A percentile compares a stretch with the other conserved stretches of the same genome.
These are phyloP conservation scores for Escallonia herrerae DNA, from an alignment of 129 eudicot genomes.

Conservation along the genomic window DNA sequence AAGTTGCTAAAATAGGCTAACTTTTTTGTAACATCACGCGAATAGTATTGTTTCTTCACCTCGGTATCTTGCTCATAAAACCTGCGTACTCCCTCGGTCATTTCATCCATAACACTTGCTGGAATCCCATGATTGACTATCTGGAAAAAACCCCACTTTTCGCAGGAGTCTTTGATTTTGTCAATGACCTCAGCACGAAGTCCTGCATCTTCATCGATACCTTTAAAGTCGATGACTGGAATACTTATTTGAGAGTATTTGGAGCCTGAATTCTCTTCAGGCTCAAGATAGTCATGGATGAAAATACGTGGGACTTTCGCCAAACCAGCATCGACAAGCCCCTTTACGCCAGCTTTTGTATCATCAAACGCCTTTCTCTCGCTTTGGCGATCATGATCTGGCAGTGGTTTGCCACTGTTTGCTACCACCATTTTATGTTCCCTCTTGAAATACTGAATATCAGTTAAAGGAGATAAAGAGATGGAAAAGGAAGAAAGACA, in stretches of 20 bases:
- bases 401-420: not conserved
- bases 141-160: slow-evolving; percentile 43
- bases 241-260: not conserved
- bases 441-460: too few relatives aligned
- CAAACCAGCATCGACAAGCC: slow-evolving; percentile 1
- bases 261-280: slow-evolving; percentile 8
- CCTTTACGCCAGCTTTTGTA: slow-evolving; percentile 15
- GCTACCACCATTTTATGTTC: not conserved
- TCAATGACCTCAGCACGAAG: slow-evolving; percentile 3
- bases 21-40: slow-evolving; percentile 7
- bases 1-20: slow-evolving; percentile 24
- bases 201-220: not conserved
- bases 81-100: slow-evolving; percentile 15
- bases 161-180: slow-evolving; percentile 22
- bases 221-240: slow-evolving; percentile 28
- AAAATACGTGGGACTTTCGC: slow-evolving; percentile 22
- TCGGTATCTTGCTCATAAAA: slow-evolving; percentile 30
- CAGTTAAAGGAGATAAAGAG: not conserved
- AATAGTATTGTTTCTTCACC: slow-evolving; percentile 29
- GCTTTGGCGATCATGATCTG: slow-evolving; percentile 1
- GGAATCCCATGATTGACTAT: slow-evolving; percentile 40
- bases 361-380: slow-evolving; percentile 3
- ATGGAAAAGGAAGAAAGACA: not conserved
- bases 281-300: slow-evolving; percentile 1
- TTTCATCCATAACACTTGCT: slow-evolving; percentile 18